Percentiles rank a stretch among this genome's conserved stretches.
Evolutionary conservation across 2,329 filamentous ascomycete species (phyloP).

Genomic region (Colletotrichum salicis): DNA sequence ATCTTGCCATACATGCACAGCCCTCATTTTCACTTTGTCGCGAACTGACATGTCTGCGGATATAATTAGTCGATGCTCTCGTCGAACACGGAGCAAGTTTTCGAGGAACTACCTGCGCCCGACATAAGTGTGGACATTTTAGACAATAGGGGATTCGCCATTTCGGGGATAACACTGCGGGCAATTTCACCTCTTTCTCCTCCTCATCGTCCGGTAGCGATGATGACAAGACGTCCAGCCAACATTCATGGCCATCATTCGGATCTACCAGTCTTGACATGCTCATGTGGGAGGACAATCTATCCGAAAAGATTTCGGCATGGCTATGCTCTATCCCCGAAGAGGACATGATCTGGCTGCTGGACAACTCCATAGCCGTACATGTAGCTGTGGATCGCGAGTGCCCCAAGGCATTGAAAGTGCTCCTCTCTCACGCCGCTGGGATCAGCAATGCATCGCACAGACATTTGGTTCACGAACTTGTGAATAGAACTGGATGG

Average conservation of each 20-base stretch:
- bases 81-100: slow-evolving; percentile 14
- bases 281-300: background rate
- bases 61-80: slow-evolving; percentile 1
- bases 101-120: background rate
- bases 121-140: background rate
- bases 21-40: background rate
- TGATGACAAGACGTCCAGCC: background rate
- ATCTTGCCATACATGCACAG: slow-evolving; percentile 6
- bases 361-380: slow-evolving; percentile 3
- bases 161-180: background rate
- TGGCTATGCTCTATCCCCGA: background rate
- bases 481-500: background rate
- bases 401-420: background rate
- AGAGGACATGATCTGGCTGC: slow-evolving; percentile 7
- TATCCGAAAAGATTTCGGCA: background rate
- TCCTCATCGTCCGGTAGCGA: background rate
- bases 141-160: background rate
- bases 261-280: slow-evolving; percentile 8
- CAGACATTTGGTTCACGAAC: background rate
- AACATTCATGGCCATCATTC: background rate
- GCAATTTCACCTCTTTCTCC: background rate
- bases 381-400: background rate
- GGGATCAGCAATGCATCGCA: background rate
- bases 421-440: background rate
- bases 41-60: background rate